These are phyloP conservation scores for Aegilops sharonensis DNA, from an alignment of 176 grass and related monocot genomes.

Conservation along the genomic window DNA sequence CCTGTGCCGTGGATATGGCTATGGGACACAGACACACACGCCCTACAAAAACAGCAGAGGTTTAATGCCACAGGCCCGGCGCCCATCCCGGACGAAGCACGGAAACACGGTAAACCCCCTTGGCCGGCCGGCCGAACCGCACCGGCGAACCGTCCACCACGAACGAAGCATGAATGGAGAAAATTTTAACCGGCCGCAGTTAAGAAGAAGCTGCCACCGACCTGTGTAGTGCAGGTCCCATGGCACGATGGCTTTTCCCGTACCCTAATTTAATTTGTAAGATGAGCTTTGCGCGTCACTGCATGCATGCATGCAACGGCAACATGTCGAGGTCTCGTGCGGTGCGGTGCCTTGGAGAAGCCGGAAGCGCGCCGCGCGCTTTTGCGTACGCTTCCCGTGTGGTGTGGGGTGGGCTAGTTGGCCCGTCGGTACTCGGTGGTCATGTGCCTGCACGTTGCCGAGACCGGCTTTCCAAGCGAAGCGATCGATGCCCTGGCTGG, in stretches of 20 bases:
- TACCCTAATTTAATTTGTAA: not conserved
- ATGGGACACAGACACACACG: not conserved
- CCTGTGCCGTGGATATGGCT: not conserved
- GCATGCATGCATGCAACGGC: not conserved
- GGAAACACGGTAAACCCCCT: not conserved
- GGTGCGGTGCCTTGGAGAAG: not conserved
- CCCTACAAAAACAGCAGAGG: not conserved
- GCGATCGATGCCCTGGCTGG: not conserved
- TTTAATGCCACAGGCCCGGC: not conserved
- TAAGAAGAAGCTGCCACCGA: slow-evolving; percentile 7
- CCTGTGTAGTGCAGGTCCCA: not conserved
- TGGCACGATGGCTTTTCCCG: not conserved
- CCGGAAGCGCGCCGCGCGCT: not conserved
- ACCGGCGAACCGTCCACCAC: not conserved
- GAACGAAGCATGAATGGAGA: not conserved
- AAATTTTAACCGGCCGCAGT: not conserved
- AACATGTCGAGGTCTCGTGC: not conserved
- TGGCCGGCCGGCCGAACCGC: not conserved
- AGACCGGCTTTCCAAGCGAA: slow-evolving; percentile 16
- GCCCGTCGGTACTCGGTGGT: not conserved
- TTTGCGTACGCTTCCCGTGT: not conserved
- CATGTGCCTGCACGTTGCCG: slow-evolving; percentile 46
- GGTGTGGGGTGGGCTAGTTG: not conserved
- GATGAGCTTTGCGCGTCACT: not conserved
- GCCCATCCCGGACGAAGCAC: not conserved